Evolutionary conservation across 176 grass and related monocot species (phyloP), one percentile per base, ranked within the genome.

Genomic region (Pontederia paniculata): DNA sequence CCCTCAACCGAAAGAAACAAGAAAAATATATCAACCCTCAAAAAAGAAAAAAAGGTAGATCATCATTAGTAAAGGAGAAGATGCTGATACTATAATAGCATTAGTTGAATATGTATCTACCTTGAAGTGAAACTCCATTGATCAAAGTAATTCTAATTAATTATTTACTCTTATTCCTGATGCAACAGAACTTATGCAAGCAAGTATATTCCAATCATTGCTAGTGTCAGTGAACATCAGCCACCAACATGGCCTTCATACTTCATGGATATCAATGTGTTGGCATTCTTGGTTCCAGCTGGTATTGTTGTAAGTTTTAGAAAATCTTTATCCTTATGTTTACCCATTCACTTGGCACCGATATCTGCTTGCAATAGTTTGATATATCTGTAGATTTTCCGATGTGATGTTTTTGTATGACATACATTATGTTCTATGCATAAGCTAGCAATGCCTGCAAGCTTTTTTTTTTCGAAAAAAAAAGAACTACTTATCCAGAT

Each of bases 121-220:
- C 3, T 37, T 37, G 28, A 37, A 37, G 1, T 37, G 3, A 37
- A 37, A 37, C 7, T 53, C 50, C 37, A 31, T 37, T 25, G 37
- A 14, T 31, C 14, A 15, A 25, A 37, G n/a, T 37, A 58, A 63
- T 19, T 15, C 13, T 47, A 2, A 47, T 22, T 8, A 11, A 60
- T 52, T 1, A 45, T 68, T 37, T 46, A 45, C 52, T 41, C 44
- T 8, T 31, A 15, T 8, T 70, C 17, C 60, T 74, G 54, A 28
- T 72, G 13, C 71, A 21, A 73, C 83, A 99, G 94, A 85, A 99
- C 94, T 45, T 99, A 99, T 73, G 94, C 94, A 55, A 99, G 94
- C 87, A 99, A 99, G 73, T 99, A 99, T 52, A 99, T 99, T 63
- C 94, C 94, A 48, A 99, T 99, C 65, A 99, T 99, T 72, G 94